Base-by-base conservation (phyloP, 2,329 filamentous ascomycete species). In the Penicillium sp. region DNA sequence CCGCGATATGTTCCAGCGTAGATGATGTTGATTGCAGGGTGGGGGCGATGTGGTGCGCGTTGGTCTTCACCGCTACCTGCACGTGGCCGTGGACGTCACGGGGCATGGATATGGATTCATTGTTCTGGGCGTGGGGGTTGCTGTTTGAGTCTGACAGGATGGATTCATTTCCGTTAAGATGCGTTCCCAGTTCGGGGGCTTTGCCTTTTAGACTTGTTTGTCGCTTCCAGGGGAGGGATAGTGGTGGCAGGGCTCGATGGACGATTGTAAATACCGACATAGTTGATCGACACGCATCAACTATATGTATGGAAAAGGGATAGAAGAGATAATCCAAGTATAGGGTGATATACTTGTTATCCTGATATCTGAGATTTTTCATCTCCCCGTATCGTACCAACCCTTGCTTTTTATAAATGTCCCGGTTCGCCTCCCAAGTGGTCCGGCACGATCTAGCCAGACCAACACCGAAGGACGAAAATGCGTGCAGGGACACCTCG, bases 61-160 rank as follows among this genome's bases (percentile, higher is more conserved):
- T 31, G 31, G 46, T 31, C 53, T 57, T 66, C 64, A 66, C 64
- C 64, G 63, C 64, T 66, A 66, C 18, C 61, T 66, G 64, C 58
- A 64, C 20, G 52, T 42, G 20, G 42, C 42, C 10, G 11, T 56
- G 53, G 56, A 60, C 60, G 60, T 65, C 62, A 65, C 49, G 16
- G 34, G 59, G 58, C 60, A 65, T 59, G 40, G 44, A 24, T 39
- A 50, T n/a, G 10, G 38, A 18, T 32, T 37, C 37, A 46, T 20
- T 45, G 22, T 37, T 16, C 14, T 37, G 37, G 20, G 18, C 5
- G 18, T 38, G 18, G 37, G 37, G 29, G 10, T 16, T 29, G 24
- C 11, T 39, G 31, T 16, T 4, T 22, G 47, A n/a, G n/a, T 52
- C 42, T 45, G 50, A 9, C 4, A 35, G 14, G 35, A 32, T 22